phyloP scores from a whole-genome alignment of 2,329 filamentous ascomycete species.

The Stagonosporopsis vannaccii region DNA sequence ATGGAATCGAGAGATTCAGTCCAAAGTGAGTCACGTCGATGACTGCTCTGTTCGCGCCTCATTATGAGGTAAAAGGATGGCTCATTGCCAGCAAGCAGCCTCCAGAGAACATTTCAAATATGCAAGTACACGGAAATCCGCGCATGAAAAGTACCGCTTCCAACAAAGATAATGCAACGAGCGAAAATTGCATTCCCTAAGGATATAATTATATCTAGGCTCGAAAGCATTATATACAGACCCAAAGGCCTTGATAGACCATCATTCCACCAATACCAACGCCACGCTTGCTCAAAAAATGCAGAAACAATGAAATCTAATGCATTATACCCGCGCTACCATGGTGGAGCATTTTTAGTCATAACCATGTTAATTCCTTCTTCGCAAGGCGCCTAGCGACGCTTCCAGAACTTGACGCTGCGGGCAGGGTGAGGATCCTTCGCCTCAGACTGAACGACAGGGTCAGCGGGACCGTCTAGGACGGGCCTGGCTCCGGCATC shows the following conservation, averaged over 20 bases:
- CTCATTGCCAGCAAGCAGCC: too few species aligned
- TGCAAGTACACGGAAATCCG: too few species aligned
- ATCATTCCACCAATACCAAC: slow-evolving; percentile 10
- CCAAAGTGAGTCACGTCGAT: too few species aligned
- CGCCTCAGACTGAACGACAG: slow-evolving; percentile 3
- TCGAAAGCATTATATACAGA: slow-evolving; percentile 1
- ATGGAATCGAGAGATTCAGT: too few species aligned
- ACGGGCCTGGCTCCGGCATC: slow-evolving; percentile 13
- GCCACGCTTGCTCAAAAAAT: slow-evolving; percentile 18
- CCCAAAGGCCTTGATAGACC: neutral
- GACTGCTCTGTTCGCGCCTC: too few species aligned
- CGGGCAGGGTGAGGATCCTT: slow-evolving; percentile 10
- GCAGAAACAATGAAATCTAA: slow-evolving; percentile 9
- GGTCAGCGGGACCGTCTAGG: slow-evolving; percentile 4
- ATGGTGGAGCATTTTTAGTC: neutral
- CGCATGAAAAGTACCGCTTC: too few species aligned
- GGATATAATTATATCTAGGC: neutral
- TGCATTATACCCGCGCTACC: neutral
- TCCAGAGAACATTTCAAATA: too few species aligned
- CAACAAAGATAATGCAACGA: neutral
- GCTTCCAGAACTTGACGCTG: slow-evolving; percentile 21
- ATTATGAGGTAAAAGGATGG: too few species aligned
- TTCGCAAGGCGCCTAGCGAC: slow-evolving; percentile 12
- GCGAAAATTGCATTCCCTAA: neutral
- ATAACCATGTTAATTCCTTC: neutral